phyloP scores from a whole-genome alignment of 768 basidiomycete genomes.

The Trametopsis cervina region DNA sequence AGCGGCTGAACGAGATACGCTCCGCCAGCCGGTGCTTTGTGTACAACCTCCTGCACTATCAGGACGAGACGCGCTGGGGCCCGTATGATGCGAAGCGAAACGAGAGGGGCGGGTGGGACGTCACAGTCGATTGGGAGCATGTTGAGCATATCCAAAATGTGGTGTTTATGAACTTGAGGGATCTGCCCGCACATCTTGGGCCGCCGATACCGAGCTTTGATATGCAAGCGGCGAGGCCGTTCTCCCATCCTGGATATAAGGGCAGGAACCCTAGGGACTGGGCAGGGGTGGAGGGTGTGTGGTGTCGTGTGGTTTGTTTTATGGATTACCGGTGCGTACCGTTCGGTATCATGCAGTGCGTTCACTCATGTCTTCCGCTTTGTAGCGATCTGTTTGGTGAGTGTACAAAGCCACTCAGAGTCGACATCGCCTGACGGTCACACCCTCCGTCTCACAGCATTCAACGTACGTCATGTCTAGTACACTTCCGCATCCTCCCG shows the following conservation, averaged over 20 bases:
- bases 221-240: conserved; percentile 44
- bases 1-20: conserved; percentile 29
- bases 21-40: conserved; percentile 48
- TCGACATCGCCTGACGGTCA: too few relatives aligned
- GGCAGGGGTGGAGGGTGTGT: conserved; percentile 73
- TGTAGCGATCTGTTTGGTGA: conserved; percentile 38
- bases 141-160: conserved; percentile 43
- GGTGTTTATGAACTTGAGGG: conserved; percentile 21
- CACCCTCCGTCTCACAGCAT: conserved; percentile 12
- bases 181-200: conserved; percentile 11
- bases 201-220: not conserved
- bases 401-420: conserved; percentile 10
- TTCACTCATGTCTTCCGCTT: not conserved
- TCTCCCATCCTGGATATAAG: conserved; percentile 39
- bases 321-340: conserved; percentile 64
- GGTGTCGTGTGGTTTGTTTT: conserved; percentile 68
- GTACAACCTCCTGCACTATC: conserved; percentile 61
- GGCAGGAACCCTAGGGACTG: conserved; percentile 41
- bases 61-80: conserved; percentile 45
- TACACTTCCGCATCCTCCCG: too few relatives aligned
- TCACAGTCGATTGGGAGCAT: conserved; percentile 54
- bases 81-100: conserved; percentile 38
- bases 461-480: conserved; percentile 21
- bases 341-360: not conserved
- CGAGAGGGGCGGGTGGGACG: conserved; percentile 5